Base-by-base conservation (phyloP, 371 early-diverging fungal genomes). In the Rozella allomycis region DNA sequence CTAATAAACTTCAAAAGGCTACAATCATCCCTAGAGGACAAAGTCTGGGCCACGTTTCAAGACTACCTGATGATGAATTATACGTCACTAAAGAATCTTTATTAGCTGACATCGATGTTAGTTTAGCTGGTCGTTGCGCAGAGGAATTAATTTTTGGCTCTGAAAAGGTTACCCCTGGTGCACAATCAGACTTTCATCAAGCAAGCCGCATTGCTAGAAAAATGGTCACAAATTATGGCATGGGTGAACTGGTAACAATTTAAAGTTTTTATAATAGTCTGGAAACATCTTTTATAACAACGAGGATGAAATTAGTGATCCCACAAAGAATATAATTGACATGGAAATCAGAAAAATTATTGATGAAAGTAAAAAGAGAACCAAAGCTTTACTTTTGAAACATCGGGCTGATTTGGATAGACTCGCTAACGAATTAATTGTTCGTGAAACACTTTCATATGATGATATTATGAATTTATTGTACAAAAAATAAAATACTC, bases 1-100 rank as follows among this genome's bases (percentile, higher is more conserved):
- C 97, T 5, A 69, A 78, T 67, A 86, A 91, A n/a, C 47, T 96
- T 34, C 90, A 93, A 57, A 96, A 96, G 47, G 94, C 90, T 2
- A 93, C 93, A 2, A 82, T 94, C 25, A 91, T 94, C 59, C 97
- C 97, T 6, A 74, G 97, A 20, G 94, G 93, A 4, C 58, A 62
- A 16, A 76, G 82, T 4, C 52, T 91, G 25, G 94, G 94, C 14
- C 70, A 91, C 47, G 66, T 69, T 27, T 14, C 31, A 22, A 14
- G 2, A 8, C 4, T 22, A 3, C 6, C 10, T 5, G 72, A 68
- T 55, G 97, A 96, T 50, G 73, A 74, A 55, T 72, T 76, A 22
- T 75, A 70, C 7, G 73, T 63, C 42, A 83, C 79, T 16, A 64
- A 70, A 40, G 58, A 70, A 25, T 87, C 93, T 47, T 74, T 74